Conservation (phyloP, 306 rosid genomes). For the Gastrolobium bilobum region DNA sequence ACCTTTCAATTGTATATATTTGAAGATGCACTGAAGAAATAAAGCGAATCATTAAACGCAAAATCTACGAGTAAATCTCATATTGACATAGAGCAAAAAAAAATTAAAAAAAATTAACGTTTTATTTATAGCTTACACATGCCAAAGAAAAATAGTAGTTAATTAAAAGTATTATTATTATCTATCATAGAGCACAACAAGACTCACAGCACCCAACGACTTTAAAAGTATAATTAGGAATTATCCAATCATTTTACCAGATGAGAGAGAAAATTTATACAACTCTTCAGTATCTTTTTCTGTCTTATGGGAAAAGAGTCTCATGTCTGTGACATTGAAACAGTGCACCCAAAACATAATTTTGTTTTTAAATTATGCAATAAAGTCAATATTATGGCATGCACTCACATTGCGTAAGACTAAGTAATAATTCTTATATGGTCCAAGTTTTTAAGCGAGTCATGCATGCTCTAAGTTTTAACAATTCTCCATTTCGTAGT, state of each 20-base stretch:
- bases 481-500: neutral
- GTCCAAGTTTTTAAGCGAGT: neutral
- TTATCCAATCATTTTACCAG: neutral
- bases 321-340: constrained; percentile 30
- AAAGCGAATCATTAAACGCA: too few species aligned
- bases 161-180: too few species aligned
- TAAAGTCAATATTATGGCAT: neutral
- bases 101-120: too few species aligned
- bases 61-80: too few species aligned
- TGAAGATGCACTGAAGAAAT: too few species aligned
- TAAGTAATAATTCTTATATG: neutral
- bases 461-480: neutral
- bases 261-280: neutral
- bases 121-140: too few species aligned
- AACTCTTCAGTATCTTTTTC: neutral
- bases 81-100: too few species aligned
- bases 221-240: too few species aligned
- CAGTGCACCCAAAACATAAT: neutral
- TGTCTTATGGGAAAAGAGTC: constrained; percentile 2
- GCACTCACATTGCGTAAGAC: neutral
- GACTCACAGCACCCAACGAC: too few species aligned
- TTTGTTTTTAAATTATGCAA: neutral
- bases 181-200: too few species aligned
- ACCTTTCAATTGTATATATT: too few species aligned
- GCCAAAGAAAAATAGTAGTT: too few species aligned